Evolutionary conservation across 495 filamentous ascomycete genomes (phyloP).

Genomic region (Aspergillus egyptiacus): DNA sequence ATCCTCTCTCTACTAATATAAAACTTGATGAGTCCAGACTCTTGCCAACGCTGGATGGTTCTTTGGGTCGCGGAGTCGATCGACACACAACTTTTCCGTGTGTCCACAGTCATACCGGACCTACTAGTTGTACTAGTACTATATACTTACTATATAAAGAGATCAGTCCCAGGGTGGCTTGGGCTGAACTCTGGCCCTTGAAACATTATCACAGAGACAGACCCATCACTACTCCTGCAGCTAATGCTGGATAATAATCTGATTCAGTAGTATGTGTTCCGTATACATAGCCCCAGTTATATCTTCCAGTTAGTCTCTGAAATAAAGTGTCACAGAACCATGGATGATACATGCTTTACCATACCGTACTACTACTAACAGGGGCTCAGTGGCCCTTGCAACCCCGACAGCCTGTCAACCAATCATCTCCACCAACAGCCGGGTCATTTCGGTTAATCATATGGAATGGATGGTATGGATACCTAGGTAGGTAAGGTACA

Average conservation of each 20-base stretch:
- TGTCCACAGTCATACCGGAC: too few relatives aligned
- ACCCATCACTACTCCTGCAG: too few relatives aligned
- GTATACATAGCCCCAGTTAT: too few relatives aligned
- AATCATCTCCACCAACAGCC: not conserved
- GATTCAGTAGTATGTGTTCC: too few relatives aligned
- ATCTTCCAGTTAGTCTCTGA: too few relatives aligned
- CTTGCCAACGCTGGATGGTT: slow-evolving; percentile 1
- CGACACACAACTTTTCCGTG: not conserved
- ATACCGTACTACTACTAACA: slow-evolving; percentile 16
- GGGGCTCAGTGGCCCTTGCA: slow-evolving; percentile 20
- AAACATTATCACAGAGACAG: too few relatives aligned
- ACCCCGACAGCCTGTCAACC: slow-evolving; percentile 6
- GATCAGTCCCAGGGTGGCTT: too few relatives aligned
- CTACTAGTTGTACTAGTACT: too few relatives aligned
- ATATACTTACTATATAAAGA: too few relatives aligned
- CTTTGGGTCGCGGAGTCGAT: slow-evolving; percentile 8
- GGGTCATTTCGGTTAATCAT: slow-evolving; percentile 12
- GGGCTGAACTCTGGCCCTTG: too few relatives aligned
- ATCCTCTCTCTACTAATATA: too few relatives aligned
- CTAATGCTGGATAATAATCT: slow-evolving; percentile 5
- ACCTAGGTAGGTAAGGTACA: too few relatives aligned
- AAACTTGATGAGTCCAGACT: not conserved
- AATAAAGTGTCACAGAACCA: slow-evolving; percentile 21
- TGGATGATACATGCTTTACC: slow-evolving; percentile 12
- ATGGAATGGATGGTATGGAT: not conserved